Evolutionary conservation across 2,329 filamentous ascomycete species (phyloP).

Genomic region (Trichoderma afroharzianum): DNA sequence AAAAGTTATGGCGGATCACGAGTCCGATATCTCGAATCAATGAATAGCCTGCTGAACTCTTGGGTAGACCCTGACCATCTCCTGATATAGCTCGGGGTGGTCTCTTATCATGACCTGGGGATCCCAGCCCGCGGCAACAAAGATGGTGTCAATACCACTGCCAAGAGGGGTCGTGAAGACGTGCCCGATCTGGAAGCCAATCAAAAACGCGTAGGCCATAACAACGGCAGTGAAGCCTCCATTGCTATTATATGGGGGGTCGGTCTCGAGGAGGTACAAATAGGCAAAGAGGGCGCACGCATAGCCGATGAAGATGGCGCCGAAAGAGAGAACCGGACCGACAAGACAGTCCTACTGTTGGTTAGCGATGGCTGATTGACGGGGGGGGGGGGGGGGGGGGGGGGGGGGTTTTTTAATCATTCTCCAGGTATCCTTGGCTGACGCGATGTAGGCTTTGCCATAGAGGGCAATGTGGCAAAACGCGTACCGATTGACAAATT

Average conservation of each 20-base stretch:
- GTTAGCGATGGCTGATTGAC: slow-evolving; percentile 19
- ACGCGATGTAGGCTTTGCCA: slow-evolving; percentile 79
- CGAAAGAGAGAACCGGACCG: slow-evolving; percentile 70
- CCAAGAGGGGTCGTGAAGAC: slow-evolving; percentile 85
- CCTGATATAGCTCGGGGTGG: slow-evolving; percentile 75
- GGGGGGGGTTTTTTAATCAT: too few species aligned
- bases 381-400: too few species aligned
- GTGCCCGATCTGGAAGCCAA: slow-evolving; percentile 85
- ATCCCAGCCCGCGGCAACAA: slow-evolving; percentile 71
- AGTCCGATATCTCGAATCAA: background rate
- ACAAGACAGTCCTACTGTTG: slow-evolving; percentile 65
- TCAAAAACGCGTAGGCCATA: slow-evolving; percentile 81
- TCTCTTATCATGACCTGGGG: slow-evolving; percentile 72
- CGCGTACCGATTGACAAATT: slow-evolving; percentile 88
- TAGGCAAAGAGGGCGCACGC: slow-evolving; percentile 78
- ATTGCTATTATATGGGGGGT: slow-evolving; percentile 70
- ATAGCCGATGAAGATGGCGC: slow-evolving; percentile 79
- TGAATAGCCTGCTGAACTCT: slow-evolving; percentile 74
- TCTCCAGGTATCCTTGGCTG: slow-evolving; percentile 84
- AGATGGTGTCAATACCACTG: slow-evolving; percentile 88
- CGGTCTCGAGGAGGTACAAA: slow-evolving; percentile 78
- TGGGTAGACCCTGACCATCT: slow-evolving; percentile 79
- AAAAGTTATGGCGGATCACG: background rate
- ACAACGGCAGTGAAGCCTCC: slow-evolving; percentile 72
- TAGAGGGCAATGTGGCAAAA: slow-evolving; percentile 93